A percentile compares a stretch with the other conserved stretches of the same genome.
These are phyloP conservation scores for Sonneratia alba DNA, from an alignment of 345 rosid species.

Conservation along the genomic window DNA sequence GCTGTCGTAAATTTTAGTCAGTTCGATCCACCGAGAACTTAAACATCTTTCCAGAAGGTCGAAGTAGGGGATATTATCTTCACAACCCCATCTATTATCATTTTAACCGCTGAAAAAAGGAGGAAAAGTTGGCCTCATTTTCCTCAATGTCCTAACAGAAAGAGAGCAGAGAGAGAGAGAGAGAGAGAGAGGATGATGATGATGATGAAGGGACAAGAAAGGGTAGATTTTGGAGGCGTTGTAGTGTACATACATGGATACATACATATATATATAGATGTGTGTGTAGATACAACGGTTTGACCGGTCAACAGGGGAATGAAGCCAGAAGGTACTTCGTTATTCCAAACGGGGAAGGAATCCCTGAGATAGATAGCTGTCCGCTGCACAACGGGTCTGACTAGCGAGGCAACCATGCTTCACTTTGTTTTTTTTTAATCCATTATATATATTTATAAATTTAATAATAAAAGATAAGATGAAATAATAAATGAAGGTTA, in stretches of 20 bases:
- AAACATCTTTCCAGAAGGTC: too few relatives aligned
- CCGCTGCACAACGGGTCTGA: neutral
- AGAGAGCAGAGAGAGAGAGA: neutral
- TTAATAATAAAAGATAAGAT: too few relatives aligned
- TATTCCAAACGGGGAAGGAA: conserved; percentile 1
- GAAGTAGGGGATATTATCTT: too few relatives aligned
- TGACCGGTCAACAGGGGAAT: conserved; percentile 29
- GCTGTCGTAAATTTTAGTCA: too few relatives aligned
- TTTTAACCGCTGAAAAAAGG: too few relatives aligned
- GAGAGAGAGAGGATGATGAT: neutral
- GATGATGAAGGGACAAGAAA: neutral
- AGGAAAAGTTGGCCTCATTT: neutral
- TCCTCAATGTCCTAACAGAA: neutral
- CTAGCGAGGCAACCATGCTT: too few relatives aligned
- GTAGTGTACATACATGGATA: neutral
- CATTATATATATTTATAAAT: neutral
- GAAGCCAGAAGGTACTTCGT: conserved; percentile 9
- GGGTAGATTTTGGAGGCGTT: neutral
- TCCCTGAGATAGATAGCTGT: conserved; percentile 1
- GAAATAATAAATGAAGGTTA: too few relatives aligned
- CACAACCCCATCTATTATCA: too few relatives aligned
- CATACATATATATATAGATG: neutral
- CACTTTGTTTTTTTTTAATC: neutral
- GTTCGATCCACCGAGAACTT: too few relatives aligned
- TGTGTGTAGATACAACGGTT: neutral